Evolutionary conservation across 441 rosid species (phyloP).

Genomic region (Jatropha multifida): DNA sequence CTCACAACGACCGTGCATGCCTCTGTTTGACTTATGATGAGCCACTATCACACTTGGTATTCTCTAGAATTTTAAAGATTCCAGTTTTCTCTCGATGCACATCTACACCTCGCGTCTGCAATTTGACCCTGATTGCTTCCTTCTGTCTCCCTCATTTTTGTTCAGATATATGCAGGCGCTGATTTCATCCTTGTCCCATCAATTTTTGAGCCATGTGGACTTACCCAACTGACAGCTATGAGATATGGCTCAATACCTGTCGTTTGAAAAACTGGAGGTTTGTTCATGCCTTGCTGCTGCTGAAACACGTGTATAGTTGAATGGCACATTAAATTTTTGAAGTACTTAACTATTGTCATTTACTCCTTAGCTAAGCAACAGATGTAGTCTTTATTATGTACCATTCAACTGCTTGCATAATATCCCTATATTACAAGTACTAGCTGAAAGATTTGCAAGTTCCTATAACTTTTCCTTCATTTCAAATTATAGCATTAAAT

Average conservation of each 20-base stretch:
- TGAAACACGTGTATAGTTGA: slow-evolving; percentile 2
- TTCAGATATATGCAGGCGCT: slow-evolving; percentile 91
- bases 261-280: slow-evolving; percentile 98
- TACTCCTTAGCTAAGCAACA: background rate
- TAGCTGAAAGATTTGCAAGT: too few relatives aligned
- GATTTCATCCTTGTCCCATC: slow-evolving; percentile 96
- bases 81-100: background rate
- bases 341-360: background rate
- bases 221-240: slow-evolving; percentile 94
- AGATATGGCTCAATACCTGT: slow-evolving; percentile 95
- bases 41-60: slow-evolving; percentile 97
- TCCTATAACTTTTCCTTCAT: too few relatives aligned
- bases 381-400: background rate
- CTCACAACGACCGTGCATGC: slow-evolving; percentile 67
- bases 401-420: slow-evolving; percentile 1
- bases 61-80: slow-evolving; percentile 13
- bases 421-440: background rate
- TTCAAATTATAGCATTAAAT: too few relatives aligned
- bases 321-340: background rate
- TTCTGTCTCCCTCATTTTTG: slow-evolving; percentile 3
- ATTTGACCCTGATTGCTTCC: slow-evolving; percentile 13
- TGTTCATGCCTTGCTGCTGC: background rate
- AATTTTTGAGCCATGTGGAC: slow-evolving; percentile 96
- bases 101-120: slow-evolving; percentile 7
- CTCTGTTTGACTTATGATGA: slow-evolving; percentile 90